Base-by-base conservation (phyloP, 192 early-diverging fungal species). In the Gigaspora rosea region DNA sequence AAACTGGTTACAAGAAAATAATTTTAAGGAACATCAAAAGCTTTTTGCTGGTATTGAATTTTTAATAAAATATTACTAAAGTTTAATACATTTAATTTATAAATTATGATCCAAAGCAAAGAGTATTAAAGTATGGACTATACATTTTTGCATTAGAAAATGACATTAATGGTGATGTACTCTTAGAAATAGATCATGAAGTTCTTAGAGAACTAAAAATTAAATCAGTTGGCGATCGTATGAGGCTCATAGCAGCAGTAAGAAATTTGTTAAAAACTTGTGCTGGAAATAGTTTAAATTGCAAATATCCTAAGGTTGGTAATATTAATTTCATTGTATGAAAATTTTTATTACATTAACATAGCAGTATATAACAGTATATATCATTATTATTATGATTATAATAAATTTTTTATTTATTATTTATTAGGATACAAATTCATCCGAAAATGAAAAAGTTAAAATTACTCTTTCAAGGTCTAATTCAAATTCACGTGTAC, bases 201-300 rank as follows among this genome's bases (percentile, higher is more conserved):
- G 78, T 92, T 20, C 86, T 98, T 15, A 93, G 92, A 80, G 91
- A 95, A 66, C 89, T 98, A 79, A 91, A 90, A 10, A 90, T 98
- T 62, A 82, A 80, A 57, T 91, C 88, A 0, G 91, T 96, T 10
- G 95, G 95, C 50, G 96, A 98, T 73, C 83, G 94, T 12, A 91
- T 95, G 49, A 86, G 91, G 64, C 86, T 98, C 46, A 82, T 94
- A 36, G 82, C 89, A 46, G 92, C 92, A n/a, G 91, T 98, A 70
- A 94, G 92, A 68, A 79, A 84, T 16, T 81, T 95, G 59, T 83
- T 90, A 61, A 85, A 91, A 66, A 85, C 85, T 57, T 94, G 92
- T 65, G 74, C 78, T 16, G 70, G 47, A n/a, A 75, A 79, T 20
- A 79, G 70, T 54, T 63, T 48, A 16, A 6, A 41, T 6, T 6